Base-by-base conservation (phyloP, 768 basidiomycete genomes). In the Ephemerocybe angulata region DNA sequence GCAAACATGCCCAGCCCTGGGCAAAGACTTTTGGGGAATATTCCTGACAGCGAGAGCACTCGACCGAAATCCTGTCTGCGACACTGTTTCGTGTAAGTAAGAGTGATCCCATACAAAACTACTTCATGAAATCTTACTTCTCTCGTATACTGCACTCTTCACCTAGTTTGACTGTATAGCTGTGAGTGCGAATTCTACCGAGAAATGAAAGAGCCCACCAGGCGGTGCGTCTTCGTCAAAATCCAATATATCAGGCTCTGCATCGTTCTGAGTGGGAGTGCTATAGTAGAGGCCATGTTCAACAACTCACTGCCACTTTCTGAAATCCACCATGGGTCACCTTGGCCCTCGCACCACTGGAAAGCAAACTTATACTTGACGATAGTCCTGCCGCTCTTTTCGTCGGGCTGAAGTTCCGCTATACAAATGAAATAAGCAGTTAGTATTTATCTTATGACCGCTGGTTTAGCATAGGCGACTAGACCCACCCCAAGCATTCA, bases 291-390 rank as follows among this genome's bases (percentile, higher is more conserved):
- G 25, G 19, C 2, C 11, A 24, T 25, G 41, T 25, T 15, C n/a
- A 8, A 11, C 27, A 29, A 13, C 50, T 50, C 31, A 41, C 49
- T 51, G n/a, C 50, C 50, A 30, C 30, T 51, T 24, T 33, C 25
- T 15, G 54, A 50, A 11, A 63, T 55, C 79, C 80, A 81, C 80
- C 78, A 81, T 24, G 79, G 79, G 21, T 67, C 61, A 11, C 77
- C 79, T 72, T 92, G 90, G 40, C 75, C 79, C 56, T 85, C 80
- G 58, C 88, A 89, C 89, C 90, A 93, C 60, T 87, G 86, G 59
- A 93, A 93, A 4, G 86, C 84, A 61, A 93, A 91, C 65, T 92
- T 93, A 65, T 83, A 89, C 6, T 90, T 76, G 12, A 89, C 77
- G n/a, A 88, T 81, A n/a, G 69, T 71, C 11, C 80, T 79, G 29